Base-by-base conservation (phyloP, 495 filamentous ascomycete genomes). In the Hypoxylon fuscum region DNA sequence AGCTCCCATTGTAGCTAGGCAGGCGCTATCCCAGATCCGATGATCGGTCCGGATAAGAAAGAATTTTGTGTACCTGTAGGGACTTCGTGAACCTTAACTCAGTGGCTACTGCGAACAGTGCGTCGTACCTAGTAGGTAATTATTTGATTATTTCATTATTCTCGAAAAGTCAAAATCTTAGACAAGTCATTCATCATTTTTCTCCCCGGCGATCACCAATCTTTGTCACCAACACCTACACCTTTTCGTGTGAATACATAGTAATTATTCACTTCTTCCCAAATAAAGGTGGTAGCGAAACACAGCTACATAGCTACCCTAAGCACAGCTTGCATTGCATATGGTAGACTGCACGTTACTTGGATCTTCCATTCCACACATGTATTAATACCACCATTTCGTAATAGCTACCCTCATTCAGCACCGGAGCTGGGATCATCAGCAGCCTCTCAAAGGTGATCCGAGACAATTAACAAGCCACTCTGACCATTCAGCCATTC, bases 381-480 rank as follows among this genome's bases (percentile, higher is more conserved):
- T n/a, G n/a, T 61, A 66, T 66, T 62, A 66, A 66, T 62, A 52
- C 55, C 21, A 56, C 52, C 52, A 61, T 53, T 48, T 44, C 55
- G 46, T 60, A 65, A 56, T 52, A 56, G 50, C 48, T 51, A 59
- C 59, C 50, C 40, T 47, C 50, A 56, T 55, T 40, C 40, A 66
- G 20, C n/a, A 8, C 47, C n/a, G n/a, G 20, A 41, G 45, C 52
- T 56, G 48, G 57, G 57, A 66, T 61, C 48, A 49, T 43, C 40
- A 51, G 22, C 35, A 56, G 52, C 32, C 56, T 42, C 52, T 53
- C 37, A 57, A 44, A 45, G 37, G 18, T 31, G 18, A 50, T 45
- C 57, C 58, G 38, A 66, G 63, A 66, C 63, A 51, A 8, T 15
- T 65, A 5, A 60, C 57, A 66, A 66, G 63, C 63, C 63, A 66